Evolutionary conservation across 179 eudicot species (phyloP), one percentile per base, ranked within the genome.

Genomic region (Amaranthus tricolor): DNA sequence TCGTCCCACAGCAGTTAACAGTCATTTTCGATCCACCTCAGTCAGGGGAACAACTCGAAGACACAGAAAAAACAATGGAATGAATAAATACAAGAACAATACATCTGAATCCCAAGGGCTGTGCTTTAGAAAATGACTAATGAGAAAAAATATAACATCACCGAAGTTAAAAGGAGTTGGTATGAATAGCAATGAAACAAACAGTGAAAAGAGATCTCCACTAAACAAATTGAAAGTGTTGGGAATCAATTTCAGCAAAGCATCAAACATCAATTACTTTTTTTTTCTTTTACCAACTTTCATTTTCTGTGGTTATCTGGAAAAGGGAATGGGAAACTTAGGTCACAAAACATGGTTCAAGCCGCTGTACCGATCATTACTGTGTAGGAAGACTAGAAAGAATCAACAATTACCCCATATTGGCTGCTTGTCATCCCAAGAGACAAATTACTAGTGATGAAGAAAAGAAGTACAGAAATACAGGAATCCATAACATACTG

Each of bases 221-320:
- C 9, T 11, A 48, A 47, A 50, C 70, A 66, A 20, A 31, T 9
- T 49, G 49, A 31, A 66, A 66, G 70, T 20, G 11, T 44, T 9
- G 20, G 56, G 55, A 66, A 66, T 49, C 70, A 50, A 49, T 66
- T 66, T 66, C 52, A 66, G 52, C 56, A 49, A 66, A 66, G 56
- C 31, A 48, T 10, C 15, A 19, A 16, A 21, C 24, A 48, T 6
- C n/a, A 44, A 19, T 31, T 31, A 31, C 3, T 31, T 2, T 3
- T 20, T 24, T 9, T 19, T 21, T 16, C 63, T 20, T 21, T 59
- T 20, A 14, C n/a, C 60, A 15, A 56, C 60, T 56, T 47, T 66
- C 69, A 4, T 48, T 66, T 31, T n/a, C 0, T 66, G 13, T 47
- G 17, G 12, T 66, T 49, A 16, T 66, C 31, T 15, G 3, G 13